These are phyloP conservation scores for Wickerhamomyces silvicola DNA, from an alignment of 805 yeast genomes.

Conservation along the genomic window DNA sequence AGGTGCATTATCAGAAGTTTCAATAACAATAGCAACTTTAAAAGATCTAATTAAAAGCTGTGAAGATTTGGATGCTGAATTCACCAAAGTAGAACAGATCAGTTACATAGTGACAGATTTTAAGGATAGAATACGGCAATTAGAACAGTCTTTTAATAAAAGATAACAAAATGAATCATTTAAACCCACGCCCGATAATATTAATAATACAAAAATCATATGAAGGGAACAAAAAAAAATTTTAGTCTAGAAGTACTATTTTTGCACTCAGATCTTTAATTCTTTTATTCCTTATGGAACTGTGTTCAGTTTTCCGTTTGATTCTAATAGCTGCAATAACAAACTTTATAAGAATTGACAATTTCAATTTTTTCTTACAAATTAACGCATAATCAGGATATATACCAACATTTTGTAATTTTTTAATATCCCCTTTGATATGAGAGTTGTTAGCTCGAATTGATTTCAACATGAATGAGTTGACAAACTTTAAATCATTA, in stretches of 20 bases:
- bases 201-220: conserved; percentile 1
- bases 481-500: conserved; percentile 30
- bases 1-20: conserved; percentile 25
- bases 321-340: conserved; percentile 34
- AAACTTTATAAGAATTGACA: conserved; percentile 25
- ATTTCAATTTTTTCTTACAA: conserved; percentile 15
- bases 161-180: not conserved
- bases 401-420: conserved; percentile 21
- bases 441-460: conserved; percentile 21
- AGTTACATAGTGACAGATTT: conserved; percentile 35
- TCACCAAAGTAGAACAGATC: conserved; percentile 44
- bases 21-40: conserved; percentile 33
- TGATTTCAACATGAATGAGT: conserved; percentile 25
- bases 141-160: conserved; percentile 25
- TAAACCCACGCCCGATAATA: too few relatives aligned
- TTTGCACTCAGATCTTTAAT: conserved; percentile 11
- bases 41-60: conserved; percentile 38
- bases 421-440: conserved; percentile 20
- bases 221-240: not conserved
- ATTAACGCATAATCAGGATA: conserved; percentile 22
- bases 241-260: conserved; percentile 5
- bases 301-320: conserved; percentile 24
- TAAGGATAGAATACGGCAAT: conserved; percentile 26
- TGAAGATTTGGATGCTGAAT: conserved; percentile 43
- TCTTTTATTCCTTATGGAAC: conserved; percentile 14